Base-by-base conservation (phyloP, 2,329 filamentous ascomycete genomes). In the Sodiomyces alkalinus region DNA sequence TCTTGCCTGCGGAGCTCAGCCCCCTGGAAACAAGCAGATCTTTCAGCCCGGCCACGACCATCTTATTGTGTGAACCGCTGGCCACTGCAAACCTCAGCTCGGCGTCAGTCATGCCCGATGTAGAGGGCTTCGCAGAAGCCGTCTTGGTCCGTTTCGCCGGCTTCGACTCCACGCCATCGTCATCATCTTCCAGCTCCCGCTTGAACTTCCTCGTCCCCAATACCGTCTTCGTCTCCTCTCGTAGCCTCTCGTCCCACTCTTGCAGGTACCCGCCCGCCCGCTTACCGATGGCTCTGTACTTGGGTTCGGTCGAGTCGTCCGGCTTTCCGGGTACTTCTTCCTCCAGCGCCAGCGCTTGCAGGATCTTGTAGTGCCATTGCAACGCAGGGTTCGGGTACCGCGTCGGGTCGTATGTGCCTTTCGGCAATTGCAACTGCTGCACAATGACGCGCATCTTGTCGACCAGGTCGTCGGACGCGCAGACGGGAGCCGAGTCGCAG, bases 311-410 rank as follows among this genome's bases (percentile, higher is more conserved):
- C 38, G 79, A 75, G 46, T 98, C 90, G 10, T 70, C 62, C 2
- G 55, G 54, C 27, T 76, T 68, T 13, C 80, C 76, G 0, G 86
- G 86, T 2, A 92, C 57, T 39, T 94, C 86, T 47, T 98, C 90
- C 19, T 93, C 86, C 1, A 98, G 62, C 0, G 90, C 90, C 32
- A 94, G 65, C 6, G 81, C 79, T 53, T 98, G 90, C 1, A 98
- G 59, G 25, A 98, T 92, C 36, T 74, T 77, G 60, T 96, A 98
- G 56, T 96, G 90, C 86, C 87, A 98, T 54, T 98, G 90, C 15
- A 98, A 62, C 7, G 80, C 69, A 7, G 86, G 85, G 36, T 98
- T 98, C 0, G 90, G 82, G 44, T 94, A 96, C 44, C 79, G 90
- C 2, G 62, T 60, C 1, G 87, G 86, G 39, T 92, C 79, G 46